Conservation (phyloP, 1,284 basidiomycete species). For the Cryptococcus hybrid region DNA sequence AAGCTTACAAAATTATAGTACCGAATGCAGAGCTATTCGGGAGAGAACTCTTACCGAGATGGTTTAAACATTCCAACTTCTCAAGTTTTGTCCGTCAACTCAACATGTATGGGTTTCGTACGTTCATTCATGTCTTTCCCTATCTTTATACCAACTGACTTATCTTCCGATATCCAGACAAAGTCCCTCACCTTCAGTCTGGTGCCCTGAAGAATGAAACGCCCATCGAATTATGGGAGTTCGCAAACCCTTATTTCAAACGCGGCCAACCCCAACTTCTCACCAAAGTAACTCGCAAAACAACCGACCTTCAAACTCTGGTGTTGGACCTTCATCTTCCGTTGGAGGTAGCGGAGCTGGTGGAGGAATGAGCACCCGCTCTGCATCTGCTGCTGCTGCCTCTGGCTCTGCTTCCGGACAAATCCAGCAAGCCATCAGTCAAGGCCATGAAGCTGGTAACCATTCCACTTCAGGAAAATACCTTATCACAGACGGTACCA, state of each 20-base stretch:
- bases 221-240: conserved; percentile 90
- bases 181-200: conserved; percentile 93
- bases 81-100: conserved; percentile 92
- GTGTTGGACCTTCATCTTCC: conserved; percentile 10
- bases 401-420: conserved; percentile 2
- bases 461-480: conserved; percentile 19
- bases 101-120: conserved; percentile 64
- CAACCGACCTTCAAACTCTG: conserved; percentile 38
- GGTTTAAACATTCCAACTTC: conserved; percentile 97
- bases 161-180: conserved; percentile 52
- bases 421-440: no score
- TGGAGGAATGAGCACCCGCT: conserved; percentile 19
- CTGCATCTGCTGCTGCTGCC: conserved; percentile 24
- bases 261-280: conserved; percentile 87
- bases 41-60: conserved; percentile 82
- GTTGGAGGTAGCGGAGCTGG: conserved; percentile 4
- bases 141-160: background rate
- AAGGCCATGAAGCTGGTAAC: background rate
- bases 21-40: conserved; percentile 91
- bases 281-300: conserved; percentile 84
- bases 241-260: conserved; percentile 85
- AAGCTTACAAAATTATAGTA: conserved; percentile 55
- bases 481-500: conserved; percentile 45
- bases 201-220: conserved; percentile 79
- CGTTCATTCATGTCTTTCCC: background rate